phyloP scores from a whole-genome alignment of 2,329 filamentous ascomycete genomes.

The Chrysoporthe deuterocubensis region DNA sequence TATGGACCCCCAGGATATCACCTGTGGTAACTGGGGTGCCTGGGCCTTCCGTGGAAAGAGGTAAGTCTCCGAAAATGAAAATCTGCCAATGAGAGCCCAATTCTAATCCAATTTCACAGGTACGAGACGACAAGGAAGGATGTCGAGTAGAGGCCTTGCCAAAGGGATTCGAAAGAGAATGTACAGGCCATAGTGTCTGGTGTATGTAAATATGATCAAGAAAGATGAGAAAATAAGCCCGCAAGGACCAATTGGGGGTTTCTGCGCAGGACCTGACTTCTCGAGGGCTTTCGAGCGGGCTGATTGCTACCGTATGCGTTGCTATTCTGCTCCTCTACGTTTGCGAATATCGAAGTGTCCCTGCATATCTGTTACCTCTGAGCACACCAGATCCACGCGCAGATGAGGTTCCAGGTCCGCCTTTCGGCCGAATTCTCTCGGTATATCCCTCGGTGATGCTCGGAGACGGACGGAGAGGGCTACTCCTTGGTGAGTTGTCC shows the following conservation, averaged over 20 bases:
- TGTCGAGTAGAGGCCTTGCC: conserved; percentile 24
- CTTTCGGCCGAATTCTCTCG: too few relatives aligned
- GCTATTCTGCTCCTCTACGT: too few relatives aligned
- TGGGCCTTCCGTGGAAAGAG: conserved; percentile 98
- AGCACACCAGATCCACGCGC: too few relatives aligned
- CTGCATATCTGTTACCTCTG: too few relatives aligned
- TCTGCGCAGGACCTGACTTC: not conserved
- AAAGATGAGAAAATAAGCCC: not conserved
- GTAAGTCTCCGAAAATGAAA: conserved; percentile 53
- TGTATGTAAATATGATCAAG: not conserved
- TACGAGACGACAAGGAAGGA: conserved; percentile 68
- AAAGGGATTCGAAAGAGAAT: not conserved
- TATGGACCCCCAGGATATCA: conserved; percentile 89
- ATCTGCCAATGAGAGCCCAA: not conserved
- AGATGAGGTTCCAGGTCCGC: too few relatives aligned
- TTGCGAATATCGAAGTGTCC: too few relatives aligned
- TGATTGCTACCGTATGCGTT: not conserved
- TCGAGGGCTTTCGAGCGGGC: not conserved
- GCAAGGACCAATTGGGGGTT: not conserved
- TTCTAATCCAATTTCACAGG: conserved; percentile 45
- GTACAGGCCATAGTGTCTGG: not conserved
- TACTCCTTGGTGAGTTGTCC: too few relatives aligned
- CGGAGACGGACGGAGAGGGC: too few relatives aligned
- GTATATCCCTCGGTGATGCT: too few relatives aligned
- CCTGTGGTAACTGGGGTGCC: conserved; percentile 94